phyloP scores from a whole-genome alignment of 352 stramenopile species.

The Globisporangium cylindrosporum region DNA sequence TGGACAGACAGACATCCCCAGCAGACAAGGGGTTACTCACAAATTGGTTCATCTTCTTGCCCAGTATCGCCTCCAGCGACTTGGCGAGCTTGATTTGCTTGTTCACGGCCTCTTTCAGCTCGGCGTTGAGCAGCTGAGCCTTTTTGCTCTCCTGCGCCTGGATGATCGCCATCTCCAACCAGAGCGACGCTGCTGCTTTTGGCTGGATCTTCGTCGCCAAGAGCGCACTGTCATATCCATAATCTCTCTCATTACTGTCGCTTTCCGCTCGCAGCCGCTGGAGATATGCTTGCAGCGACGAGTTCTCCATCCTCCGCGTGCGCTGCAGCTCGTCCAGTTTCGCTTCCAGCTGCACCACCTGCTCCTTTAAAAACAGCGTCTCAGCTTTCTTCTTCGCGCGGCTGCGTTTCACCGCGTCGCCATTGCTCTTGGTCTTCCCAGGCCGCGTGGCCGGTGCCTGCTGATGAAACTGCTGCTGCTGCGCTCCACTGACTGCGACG shows the following conservation, averaged over 20 bases:
- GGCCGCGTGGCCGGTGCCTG: neutral
- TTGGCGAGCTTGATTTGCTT: no score
- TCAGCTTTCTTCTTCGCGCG: conserved; percentile 13
- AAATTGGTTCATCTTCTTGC: conserved; percentile 22
- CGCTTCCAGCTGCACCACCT: conserved; percentile 6
- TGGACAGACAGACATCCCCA: no score
- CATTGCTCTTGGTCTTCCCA: neutral
- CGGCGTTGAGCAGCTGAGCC: no score
- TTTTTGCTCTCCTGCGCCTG: no score
- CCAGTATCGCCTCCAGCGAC: conserved; percentile 6
- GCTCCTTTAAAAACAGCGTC: neutral
- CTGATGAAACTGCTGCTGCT: neutral
- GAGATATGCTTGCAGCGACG: conserved; percentile 1
- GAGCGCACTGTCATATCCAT: no score
- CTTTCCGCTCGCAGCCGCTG: neutral
- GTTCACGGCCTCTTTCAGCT: no score
- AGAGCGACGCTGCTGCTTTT: no score
- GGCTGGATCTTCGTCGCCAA: neutral
- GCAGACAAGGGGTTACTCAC: neutral
- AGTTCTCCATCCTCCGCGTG: neutral
- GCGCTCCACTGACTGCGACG: no score
- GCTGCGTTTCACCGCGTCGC: neutral
- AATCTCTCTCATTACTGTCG: no score
- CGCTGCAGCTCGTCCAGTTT: neutral
- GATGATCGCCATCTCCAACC: no score